Evolutionary conservation across 1,284 basidiomycete species (phyloP).

Genomic region (Cerrena zonata): DNA sequence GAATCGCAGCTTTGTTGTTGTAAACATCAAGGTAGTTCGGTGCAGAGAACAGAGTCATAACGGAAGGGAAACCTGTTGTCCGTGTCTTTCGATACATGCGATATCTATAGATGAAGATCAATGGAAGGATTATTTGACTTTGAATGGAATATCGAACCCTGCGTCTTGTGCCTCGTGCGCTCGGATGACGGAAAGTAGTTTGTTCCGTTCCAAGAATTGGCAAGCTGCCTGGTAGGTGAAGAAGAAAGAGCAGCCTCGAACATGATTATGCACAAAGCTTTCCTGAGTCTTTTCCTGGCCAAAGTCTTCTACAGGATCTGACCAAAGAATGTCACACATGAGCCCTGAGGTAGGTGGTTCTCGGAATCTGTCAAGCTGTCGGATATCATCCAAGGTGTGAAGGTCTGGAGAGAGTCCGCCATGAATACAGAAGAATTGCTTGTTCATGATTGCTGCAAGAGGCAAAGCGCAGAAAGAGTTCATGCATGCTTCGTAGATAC

Average conservation of each 20-base stretch:
- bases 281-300: conserved; percentile 84
- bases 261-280: conserved; percentile 88
- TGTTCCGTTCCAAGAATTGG: conserved; percentile 89
- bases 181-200: conserved; percentile 88
- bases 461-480: conserved; percentile 90
- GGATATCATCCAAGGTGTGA: conserved; percentile 85
- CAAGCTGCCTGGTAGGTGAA: conserved; percentile 95
- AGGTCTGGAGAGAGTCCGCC: conserved; percentile 89
- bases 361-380: conserved; percentile 85
- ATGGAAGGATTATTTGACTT: neutral
- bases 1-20: conserved; percentile 93
- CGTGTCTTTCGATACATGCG: conserved; percentile 97
- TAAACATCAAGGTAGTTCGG: conserved; percentile 96
- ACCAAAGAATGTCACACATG: conserved; percentile 95
- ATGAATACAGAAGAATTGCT: conserved; percentile 94
- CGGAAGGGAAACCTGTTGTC: conserved; percentile 86
- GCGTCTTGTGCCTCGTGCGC: conserved; percentile 95
- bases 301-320: conserved; percentile 91
- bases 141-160: conserved; percentile 51
- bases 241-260: conserved; percentile 93
- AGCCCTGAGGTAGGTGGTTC: conserved; percentile 91
- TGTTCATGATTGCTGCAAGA: conserved; percentile 92
- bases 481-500: conserved; percentile 87
- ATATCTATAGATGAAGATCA: conserved; percentile 46
- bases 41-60: conserved; percentile 95